Base-by-base conservation (phyloP, 1,284 basidiomycete species). In the Ustilago shanxiensis region DNA sequence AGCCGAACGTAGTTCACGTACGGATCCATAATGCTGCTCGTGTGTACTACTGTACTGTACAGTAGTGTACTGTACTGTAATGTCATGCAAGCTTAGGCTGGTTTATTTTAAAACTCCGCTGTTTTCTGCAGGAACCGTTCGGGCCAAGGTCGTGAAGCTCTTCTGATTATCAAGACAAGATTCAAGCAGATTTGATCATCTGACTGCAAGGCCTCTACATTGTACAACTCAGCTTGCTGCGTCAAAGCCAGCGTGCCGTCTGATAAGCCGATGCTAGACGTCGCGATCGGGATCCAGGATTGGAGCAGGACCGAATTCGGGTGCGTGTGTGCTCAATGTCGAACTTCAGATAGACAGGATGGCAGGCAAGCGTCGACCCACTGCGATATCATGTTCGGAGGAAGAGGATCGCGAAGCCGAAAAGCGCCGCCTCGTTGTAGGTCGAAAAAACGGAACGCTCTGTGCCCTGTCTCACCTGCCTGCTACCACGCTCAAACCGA, bases 111-210 rank as follows among this genome's bases (percentile, higher is more conserved):
- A 53, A 24, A n/a, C 51, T 53, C 51, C 20, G 33, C 18, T 37
- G n/a, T 35, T 31, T 14, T 53, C 51, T 53, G 51, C 51, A 53
- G 33, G 51, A 33, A 53, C 51, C n/a, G 14, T 37, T 22, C 18
- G 16, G 29, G 18, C 49, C 49, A 51, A 39, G 37, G 11, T 16
- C 37, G 13, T 16, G 3, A 39, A 39, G 37, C 37, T 39, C 37
- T 39, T 39, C 37, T n/a, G 37, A 39, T 16, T 13, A 39, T 16
- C 11, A 39, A 16, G 37, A 39, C 11, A 13, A 16, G 16, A 14
- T 6, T 13, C 13, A 39, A 13, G 37, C 37, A 10, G 11, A 11
- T 18, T 16, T 16, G 8, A 16, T 11, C 18, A 16, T 14, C 37
- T 39, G 37, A 18, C 37, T 11, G 13, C 18, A 16, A 8, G 11